Conservation (phyloP, 2,329 filamentous ascomycete species). For the Aspergillus ochraceus region DNA sequence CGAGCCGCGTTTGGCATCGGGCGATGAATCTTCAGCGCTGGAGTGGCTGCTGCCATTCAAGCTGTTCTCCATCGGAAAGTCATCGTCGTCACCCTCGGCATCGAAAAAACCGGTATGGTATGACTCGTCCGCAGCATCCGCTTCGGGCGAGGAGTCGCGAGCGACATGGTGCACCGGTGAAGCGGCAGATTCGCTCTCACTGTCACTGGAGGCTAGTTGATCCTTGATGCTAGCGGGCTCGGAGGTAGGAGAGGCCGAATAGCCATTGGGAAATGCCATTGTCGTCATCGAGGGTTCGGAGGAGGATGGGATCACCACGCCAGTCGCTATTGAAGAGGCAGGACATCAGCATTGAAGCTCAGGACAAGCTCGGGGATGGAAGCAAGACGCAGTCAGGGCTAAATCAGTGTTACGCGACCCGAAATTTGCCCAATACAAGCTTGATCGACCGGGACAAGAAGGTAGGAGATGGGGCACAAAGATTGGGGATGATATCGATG, state of each 20-base stretch:
- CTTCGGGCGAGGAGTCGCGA: conserved; percentile 48
- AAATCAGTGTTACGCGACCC: conserved; percentile 37
- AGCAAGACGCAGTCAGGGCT: conserved; percentile 22
- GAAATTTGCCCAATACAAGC: conserved; percentile 24
- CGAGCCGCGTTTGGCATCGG: conserved; percentile 64
- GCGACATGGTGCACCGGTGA: conserved; percentile 58
- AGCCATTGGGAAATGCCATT: conserved; percentile 37
- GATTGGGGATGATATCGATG: conserved; percentile 38
- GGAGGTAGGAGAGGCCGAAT: conserved; percentile 25
- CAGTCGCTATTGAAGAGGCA: conserved; percentile 39
- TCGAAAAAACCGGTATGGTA: conserved; percentile 39
- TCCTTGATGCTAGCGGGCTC: conserved; percentile 27
- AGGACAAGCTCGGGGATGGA: conserved; percentile 18
- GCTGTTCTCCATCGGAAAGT: conserved; percentile 71
- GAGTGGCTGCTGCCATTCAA: conserved; percentile 56
- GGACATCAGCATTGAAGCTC: conserved; percentile 45
- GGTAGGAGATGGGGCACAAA: conserved; percentile 36
- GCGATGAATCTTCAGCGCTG: conserved; percentile 63
- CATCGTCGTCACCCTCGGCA: conserved; percentile 55
- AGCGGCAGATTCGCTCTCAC: conserved; percentile 77
- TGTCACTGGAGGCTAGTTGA: conserved; percentile 53
- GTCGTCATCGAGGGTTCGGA: conserved; percentile 32
- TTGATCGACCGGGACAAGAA: conserved; percentile 22
- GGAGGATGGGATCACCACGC: conserved; percentile 47
- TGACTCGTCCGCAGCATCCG: conserved; percentile 41